Percentiles rank a stretch among this genome's conserved stretches.
phyloP scores from a whole-genome alignment of 2,329 filamentous ascomycete species.

The Penicillium italicum region DNA sequence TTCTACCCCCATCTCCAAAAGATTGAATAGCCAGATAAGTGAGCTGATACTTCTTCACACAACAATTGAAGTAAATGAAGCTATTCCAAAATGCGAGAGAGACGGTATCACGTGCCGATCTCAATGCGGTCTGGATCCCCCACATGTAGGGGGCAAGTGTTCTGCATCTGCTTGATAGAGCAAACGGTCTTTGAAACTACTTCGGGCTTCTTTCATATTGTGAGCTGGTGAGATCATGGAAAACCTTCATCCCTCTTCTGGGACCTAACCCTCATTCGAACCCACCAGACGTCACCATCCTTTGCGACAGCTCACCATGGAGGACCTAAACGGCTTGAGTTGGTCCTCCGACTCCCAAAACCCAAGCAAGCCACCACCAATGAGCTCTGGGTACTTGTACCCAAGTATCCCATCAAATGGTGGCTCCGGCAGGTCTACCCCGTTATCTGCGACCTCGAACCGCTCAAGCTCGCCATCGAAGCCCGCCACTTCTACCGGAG shows the following conservation, averaged over 20 bases:
- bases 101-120: slow-evolving; percentile 6
- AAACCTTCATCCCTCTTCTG: slow-evolving; percentile 10
- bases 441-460: slow-evolving; percentile 34
- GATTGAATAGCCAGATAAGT: neutral
- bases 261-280: slow-evolving; percentile 20
- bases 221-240: slow-evolving; percentile 18
- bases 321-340: slow-evolving; percentile 47
- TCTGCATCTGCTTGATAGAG: slow-evolving; percentile 3
- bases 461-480: slow-evolving; percentile 39
- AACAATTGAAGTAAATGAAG: neutral
- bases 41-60: neutral
- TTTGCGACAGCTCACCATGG: slow-evolving; percentile 34
- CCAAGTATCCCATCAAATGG: slow-evolving; percentile 37
- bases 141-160: slow-evolving; percentile 8
- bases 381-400: slow-evolving; percentile 36
- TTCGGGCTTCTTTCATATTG: slow-evolving; percentile 4
- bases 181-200: slow-evolving; percentile 3
- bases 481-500: slow-evolving; percentile 41
- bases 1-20: neutral
- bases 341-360: slow-evolving; percentile 41
- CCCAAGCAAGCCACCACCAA: slow-evolving; percentile 37
- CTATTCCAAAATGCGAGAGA: neutral
- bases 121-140: slow-evolving; percentile 8
- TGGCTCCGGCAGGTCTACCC: slow-evolving; percentile 44
- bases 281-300: slow-evolving; percentile 19